Evolutionary conservation across 257 asterid species (phyloP).

Genomic region (Solanum medicagineum): DNA sequence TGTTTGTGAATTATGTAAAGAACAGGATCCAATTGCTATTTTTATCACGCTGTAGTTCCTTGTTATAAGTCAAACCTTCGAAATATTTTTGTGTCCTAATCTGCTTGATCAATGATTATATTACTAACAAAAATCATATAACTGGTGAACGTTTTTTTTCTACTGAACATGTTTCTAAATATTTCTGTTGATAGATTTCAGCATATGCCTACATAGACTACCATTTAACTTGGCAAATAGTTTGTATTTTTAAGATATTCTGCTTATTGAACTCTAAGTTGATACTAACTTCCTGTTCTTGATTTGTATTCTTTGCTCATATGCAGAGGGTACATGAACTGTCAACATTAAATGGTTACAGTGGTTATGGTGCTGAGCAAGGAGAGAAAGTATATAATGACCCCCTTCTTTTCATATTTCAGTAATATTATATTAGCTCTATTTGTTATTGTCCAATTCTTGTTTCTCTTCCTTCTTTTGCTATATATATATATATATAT

Average conservation of each 20-base stretch:
- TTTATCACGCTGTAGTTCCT: not conserved
- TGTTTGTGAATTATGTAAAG: not conserved
- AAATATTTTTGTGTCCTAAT: not conserved
- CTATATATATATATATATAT: not conserved
- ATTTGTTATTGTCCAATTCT: not conserved
- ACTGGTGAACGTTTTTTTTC: not conserved
- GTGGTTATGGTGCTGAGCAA: conserved; percentile 98
- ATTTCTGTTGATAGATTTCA: not conserved
- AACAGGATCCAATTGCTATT: not conserved
- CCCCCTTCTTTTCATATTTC: not conserved
- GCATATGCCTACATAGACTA: not conserved
- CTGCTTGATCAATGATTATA: not conserved
- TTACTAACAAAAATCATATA: not conserved
- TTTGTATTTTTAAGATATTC: not conserved
- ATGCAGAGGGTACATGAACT: conserved; percentile 57
- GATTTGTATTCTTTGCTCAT: not conserved
- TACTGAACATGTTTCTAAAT: not conserved
- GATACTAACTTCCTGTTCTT: not conserved
- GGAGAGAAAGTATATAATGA: conserved; percentile 66
- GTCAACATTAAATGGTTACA: conserved; percentile 78
- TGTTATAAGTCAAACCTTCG: not conserved
- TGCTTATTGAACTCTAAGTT: not conserved
- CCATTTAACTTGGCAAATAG: not conserved
- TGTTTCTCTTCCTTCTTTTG: not conserved
- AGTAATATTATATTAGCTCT: not conserved